These are phyloP conservation scores for Limnanthes douglasii DNA, from an alignment of 345 rosid genomes.

Conservation along the genomic window DNA sequence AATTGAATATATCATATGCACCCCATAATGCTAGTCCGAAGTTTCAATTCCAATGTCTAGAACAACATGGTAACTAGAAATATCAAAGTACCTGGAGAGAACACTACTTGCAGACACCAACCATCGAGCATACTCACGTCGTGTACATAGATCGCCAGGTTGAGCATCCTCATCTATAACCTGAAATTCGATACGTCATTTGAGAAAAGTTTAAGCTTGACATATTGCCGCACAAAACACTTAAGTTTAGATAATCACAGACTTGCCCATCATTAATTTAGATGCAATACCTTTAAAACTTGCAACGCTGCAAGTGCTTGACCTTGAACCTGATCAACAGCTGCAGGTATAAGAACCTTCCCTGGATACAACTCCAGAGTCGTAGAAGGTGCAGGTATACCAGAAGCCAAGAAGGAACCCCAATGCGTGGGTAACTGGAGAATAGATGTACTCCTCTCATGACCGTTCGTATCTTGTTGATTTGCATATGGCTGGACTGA, in stretches of 20 bases:
- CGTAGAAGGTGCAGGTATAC: conserved; percentile 83
- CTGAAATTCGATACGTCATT: too few species aligned
- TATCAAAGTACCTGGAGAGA: conserved; percentile 42
- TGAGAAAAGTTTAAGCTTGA: too few species aligned
- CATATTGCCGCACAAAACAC: too few species aligned
- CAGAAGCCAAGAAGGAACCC: conserved; percentile 31
- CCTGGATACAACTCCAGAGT: conserved; percentile 59
- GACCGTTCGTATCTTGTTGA: conserved; percentile 16
- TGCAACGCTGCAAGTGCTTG: conserved; percentile 85
- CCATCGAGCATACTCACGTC: conserved; percentile 95
- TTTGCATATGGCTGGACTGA: conserved; percentile 16
- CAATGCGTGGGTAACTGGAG: conserved; percentile 19
- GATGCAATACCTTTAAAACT: conserved; percentile 72
- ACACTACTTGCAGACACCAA: conserved; percentile 65
- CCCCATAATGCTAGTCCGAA: neutral
- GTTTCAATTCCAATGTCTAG: neutral
- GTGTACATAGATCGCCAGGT: conserved; percentile 71
- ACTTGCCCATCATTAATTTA: too few species aligned
- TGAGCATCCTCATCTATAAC: conserved; percentile 67
- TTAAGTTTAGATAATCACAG: too few species aligned
- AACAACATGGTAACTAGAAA: conserved; percentile 2
- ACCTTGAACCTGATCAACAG: conserved; percentile 80
- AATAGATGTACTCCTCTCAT: conserved; percentile 14
- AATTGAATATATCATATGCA: too few species aligned
- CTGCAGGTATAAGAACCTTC: conserved; percentile 65